A percentile compares a stretch with the other conserved stretches of the same genome.
phyloP scores from a whole-genome alignment of 2,329 filamentous ascomycete species.

The Verticillium isaacii region DNA sequence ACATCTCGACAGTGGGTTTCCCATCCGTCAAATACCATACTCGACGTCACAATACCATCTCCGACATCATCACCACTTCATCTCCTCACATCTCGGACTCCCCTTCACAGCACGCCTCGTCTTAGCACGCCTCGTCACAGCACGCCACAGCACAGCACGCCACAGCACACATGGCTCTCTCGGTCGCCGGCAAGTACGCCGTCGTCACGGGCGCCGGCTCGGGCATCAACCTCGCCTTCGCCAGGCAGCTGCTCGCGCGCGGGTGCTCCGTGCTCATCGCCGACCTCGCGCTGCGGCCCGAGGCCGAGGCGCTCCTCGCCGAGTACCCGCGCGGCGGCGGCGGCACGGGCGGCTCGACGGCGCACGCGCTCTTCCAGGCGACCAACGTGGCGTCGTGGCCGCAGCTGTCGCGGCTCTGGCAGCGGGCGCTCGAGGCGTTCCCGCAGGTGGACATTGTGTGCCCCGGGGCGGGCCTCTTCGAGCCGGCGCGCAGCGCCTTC shows the following conservation, averaged over 20 bases:
- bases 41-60: too few relatives aligned
- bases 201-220: conserved; percentile 16
- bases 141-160: background rate
- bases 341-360: background rate
- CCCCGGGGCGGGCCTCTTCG: conserved; percentile 30
- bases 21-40: too few relatives aligned
- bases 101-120: too few relatives aligned
- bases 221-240: conserved; percentile 31
- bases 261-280: conserved; percentile 32
- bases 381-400: conserved; percentile 32
- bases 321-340: conserved; percentile 16
- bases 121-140: background rate
- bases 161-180: conserved; percentile 9
- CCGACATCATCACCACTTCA: too few relatives aligned
- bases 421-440: conserved; percentile 20
- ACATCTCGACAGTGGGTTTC: too few relatives aligned
- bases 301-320: conserved; percentile 26
- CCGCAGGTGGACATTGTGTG: conserved; percentile 29
- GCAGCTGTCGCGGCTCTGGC: conserved; percentile 25
- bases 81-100: too few relatives aligned
- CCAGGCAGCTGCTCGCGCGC: conserved; percentile 23
- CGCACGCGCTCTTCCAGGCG: conserved; percentile 25
- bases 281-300: conserved; percentile 27
- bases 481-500: conserved; percentile 29
- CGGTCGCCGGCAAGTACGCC: conserved; percentile 20